phyloP scores from a whole-genome alignment of 1,284 basidiomycete genomes.

The Fomitopsis palustris region DNA sequence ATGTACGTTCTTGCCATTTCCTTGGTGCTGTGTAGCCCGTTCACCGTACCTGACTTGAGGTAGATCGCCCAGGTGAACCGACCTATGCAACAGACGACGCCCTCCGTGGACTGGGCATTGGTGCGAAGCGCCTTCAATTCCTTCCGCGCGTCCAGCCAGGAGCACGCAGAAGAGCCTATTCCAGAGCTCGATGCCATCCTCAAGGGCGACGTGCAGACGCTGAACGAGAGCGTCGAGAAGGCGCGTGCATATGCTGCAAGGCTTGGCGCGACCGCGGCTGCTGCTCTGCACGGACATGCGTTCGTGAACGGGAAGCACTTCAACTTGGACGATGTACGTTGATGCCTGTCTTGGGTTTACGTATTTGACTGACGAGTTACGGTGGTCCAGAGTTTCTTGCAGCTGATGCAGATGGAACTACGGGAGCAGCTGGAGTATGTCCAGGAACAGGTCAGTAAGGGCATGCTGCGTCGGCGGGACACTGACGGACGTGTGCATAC shows the following conservation, averaged over 20 bases:
- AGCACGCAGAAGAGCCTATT: conserved; percentile 25
- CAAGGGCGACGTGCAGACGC: conserved; percentile 26
- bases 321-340: conserved; percentile 65
- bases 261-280: conserved; percentile 40
- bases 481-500: background rate
- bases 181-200: conserved; percentile 41
- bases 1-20: conserved; percentile 35
- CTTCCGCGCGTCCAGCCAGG: conserved; percentile 24
- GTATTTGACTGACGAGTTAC: background rate
- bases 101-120: conserved; percentile 41
- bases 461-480: background rate
- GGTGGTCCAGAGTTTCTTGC: conserved; percentile 56
- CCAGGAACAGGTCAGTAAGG: conserved; percentile 58
- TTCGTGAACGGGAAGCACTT: conserved; percentile 91
- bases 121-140: conserved; percentile 42
- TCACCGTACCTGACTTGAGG: background rate
- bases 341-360: background rate
- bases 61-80: conserved; percentile 37
- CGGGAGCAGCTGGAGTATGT: conserved; percentile 61
- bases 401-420: conserved; percentile 62
- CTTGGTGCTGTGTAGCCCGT: background rate
- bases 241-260: conserved; percentile 50
- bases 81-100: conserved; percentile 28
- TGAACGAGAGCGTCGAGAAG: conserved; percentile 26
- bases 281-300: conserved; percentile 50